Base-by-base conservation (phyloP, 139 green algal genomes). In the Chlamydomonas sp. region DNA sequence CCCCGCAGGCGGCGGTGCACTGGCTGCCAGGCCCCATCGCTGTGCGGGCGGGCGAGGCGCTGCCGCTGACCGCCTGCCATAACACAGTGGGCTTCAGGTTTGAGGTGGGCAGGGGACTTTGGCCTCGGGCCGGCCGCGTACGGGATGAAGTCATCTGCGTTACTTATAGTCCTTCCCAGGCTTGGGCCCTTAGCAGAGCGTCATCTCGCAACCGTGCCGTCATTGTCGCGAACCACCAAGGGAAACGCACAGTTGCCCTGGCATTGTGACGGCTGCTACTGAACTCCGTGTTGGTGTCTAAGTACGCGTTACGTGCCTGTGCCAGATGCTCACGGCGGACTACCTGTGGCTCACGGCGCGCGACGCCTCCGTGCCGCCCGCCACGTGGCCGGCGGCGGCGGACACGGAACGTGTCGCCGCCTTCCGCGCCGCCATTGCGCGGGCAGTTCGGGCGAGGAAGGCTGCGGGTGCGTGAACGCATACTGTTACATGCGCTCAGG, bases 11-110 rank as follows among this genome's bases (percentile, higher is more conserved):
- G 2, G 94, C 93, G 0, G 14, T 97, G 77, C 96, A 97, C 83
- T 98, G 95, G 91, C 89, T 97, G 57, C 77, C 92, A 3, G 96
- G 95, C 1, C 90, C 95, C 79, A 88, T 97, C 8, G 18, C 63
- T 16, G 94, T 97, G 77, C 79, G 89, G 4, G 67, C 63, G 6
- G 95, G 94, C 3, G 49, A 81, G 2, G 87, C 94, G 7, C 61
- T 95, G 64, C 93, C 92, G 2, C 64, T 98, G 63, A 78, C 89
- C 49, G 93, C 90, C 59, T 88, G 87, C 49, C 84, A 88, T 63
- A 88, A 88, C 84, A 88, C 84, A 63, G 17, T 78, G 2, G 63
- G 57, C 3, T 14, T 88, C 57, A 17, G 63, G 8, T 88, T 88
- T 49, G 63, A 88, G 75, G 75, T 80, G 31, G 0, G 31, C 31